Evolutionary conservation across 2,329 filamentous ascomycete species (phyloP).

Genomic region (Sporothrix pallida): DNA sequence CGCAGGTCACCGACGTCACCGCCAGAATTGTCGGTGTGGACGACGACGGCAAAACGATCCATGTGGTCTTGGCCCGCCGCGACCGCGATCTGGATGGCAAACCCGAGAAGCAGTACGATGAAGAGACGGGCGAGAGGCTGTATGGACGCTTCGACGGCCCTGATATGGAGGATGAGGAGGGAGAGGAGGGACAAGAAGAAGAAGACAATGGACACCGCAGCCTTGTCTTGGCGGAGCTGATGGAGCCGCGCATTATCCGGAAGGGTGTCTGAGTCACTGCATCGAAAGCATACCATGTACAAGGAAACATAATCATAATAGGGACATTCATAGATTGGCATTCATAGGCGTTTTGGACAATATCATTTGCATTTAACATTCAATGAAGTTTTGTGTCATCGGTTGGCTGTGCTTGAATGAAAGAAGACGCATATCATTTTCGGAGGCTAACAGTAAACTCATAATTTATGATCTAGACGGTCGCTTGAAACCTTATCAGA

Average conservation of each 20-base stretch:
- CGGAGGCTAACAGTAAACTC: too few species aligned
- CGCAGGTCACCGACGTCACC: conserved; percentile 67
- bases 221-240: conserved; percentile 66
- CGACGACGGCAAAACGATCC: conserved; percentile 58
- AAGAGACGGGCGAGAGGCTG: conserved; percentile 70
- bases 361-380: too few species aligned
- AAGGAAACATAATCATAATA: conserved; percentile 1
- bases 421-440: not conserved
- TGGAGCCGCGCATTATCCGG: conserved; percentile 65
- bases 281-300: not conserved
- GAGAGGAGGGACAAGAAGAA: conserved; percentile 50
- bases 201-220: conserved; percentile 60
- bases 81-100: conserved; percentile 62
- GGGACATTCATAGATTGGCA: too few species aligned
- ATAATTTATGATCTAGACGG: too few species aligned
- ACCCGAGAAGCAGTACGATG: conserved; percentile 66
- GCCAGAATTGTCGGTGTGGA: conserved; percentile 66
- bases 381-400: too few species aligned
- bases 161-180: conserved; percentile 58
- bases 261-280: conserved; percentile 3
- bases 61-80: conserved; percentile 70
- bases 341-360: too few species aligned
- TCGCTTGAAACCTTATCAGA: not conserved
- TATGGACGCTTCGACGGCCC: conserved; percentile 82
- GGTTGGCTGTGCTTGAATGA: not conserved